Base-by-base conservation (phyloP, 495 filamentous ascomycete species). In the Aspergillus leporis region DNA sequence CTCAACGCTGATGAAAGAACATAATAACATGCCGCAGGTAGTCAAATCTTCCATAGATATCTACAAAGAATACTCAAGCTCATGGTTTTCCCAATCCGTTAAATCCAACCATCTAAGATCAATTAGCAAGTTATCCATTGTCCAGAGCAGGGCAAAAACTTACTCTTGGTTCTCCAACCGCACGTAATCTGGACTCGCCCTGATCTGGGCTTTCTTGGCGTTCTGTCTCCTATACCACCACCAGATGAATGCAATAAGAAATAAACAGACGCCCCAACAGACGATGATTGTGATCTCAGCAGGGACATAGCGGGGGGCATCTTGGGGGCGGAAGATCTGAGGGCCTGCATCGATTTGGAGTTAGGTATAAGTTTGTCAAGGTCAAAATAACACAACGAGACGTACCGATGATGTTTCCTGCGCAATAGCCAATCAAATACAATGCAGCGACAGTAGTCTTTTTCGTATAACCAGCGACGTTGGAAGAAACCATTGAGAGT, bases 381-480 rank as follows among this genome's bases (percentile, higher is more conserved):
- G 28, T 16, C 21, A 55, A 50, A 47, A 51, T 41, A 34, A 57
- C 49, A 62, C 61, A n/a, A 18, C 61, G 55, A 22, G 62, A 66
- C 49, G 66, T 70, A 66, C 80, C 82, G 30, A 82, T 79, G 52
- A 84, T 83, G 51, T 86, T 86, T 2, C 84, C 84, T 0, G 76
- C 78, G 60, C 85, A 88, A 58, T 88, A 89, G 1, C 77, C 80
- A 43, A 89, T 85, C n/a, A 91, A 69, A 58, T 87, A 89, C 52
- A 91, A 67, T 0, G 86, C 87, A 0, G 86, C 86, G 1, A 89
- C 83, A 0, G 87, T 90, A 0, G 87, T 90, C 70, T 90, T 90
- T 74, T 90, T 90, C 10, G 88, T 90, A 67, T 88, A 90, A 18
- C 87, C 87, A 0, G 87, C 85, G 7, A 90, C 82, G 60, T 91